phyloP scores from a whole-genome alignment of 2,329 filamentous ascomycete genomes.

The Aspergillus brunneoviolaceus region DNA sequence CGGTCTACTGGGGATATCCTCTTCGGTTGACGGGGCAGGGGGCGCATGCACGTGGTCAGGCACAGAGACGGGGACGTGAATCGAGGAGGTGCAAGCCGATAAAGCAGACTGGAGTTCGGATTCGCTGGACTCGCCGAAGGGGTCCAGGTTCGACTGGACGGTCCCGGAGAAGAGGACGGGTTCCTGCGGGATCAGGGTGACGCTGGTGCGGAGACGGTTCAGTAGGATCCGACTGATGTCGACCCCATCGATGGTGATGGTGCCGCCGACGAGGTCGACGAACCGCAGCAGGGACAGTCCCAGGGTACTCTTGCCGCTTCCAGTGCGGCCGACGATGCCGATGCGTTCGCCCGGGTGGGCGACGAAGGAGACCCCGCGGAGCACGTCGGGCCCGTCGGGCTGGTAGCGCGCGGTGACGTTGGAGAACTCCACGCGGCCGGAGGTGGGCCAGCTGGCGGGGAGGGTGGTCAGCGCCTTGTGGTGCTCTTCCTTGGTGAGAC shows the following conservation, averaged over 20 bases:
- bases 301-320: slow-evolving; percentile 42
- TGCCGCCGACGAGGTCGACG: slow-evolving; percentile 51
- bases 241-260: slow-evolving; percentile 57
- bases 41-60: not conserved
- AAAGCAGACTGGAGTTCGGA: slow-evolving; percentile 38
- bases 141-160: slow-evolving; percentile 61
- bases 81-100: slow-evolving; percentile 34
- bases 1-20: slow-evolving; percentile 3
- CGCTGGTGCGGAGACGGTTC: slow-evolving; percentile 52
- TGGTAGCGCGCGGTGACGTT: slow-evolving; percentile 26
- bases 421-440: slow-evolving; percentile 25
- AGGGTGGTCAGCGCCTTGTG: slow-evolving; percentile 6
- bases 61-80: slow-evolving; percentile 28
- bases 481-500: slow-evolving; percentile 8
- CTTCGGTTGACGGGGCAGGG: not conserved
- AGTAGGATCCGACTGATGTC: slow-evolving; percentile 56
- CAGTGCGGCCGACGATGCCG: slow-evolving; percentile 30
- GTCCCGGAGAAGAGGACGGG: slow-evolving; percentile 59
- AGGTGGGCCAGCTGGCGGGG: slow-evolving; percentile 26
- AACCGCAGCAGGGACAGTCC: slow-evolving; percentile 57
- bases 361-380: slow-evolving; percentile 25
- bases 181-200: slow-evolving; percentile 61
- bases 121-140: slow-evolving; percentile 55
- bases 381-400: slow-evolving; percentile 22
- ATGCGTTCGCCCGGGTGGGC: slow-evolving; percentile 27